Conservation (phyloP, 2,329 filamentous ascomycete genomes). For the Talaromyces sp. region DNA sequence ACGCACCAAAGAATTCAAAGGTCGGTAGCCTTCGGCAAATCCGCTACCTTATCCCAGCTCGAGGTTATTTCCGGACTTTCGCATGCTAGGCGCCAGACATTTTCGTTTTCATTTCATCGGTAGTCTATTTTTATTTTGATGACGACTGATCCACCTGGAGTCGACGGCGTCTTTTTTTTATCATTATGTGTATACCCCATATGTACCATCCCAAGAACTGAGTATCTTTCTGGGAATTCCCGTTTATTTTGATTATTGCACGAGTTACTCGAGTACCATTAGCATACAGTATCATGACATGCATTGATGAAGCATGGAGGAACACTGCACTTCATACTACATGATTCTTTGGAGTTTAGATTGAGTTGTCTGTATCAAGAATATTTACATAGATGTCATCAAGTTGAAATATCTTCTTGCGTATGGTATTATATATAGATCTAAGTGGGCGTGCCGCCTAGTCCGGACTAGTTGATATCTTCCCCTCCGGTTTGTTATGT, state of each 20-base stretch:
- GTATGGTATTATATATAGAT: no score
- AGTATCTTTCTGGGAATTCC: not conserved
- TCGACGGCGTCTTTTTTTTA: not conserved
- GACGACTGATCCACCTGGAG: not conserved
- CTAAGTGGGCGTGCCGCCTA: no score
- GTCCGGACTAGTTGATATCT: no score
- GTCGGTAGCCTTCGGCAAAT: slow-evolving; percentile 6
- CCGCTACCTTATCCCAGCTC: not conserved
- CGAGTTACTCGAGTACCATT: not conserved
- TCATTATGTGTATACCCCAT: slow-evolving; percentile 8
- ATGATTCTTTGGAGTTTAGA: not conserved
- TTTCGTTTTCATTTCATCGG: not conserved
- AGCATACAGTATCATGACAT: slow-evolving; percentile 11
- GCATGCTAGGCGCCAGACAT: not conserved
- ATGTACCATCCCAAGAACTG: not conserved
- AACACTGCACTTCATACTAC: not conserved
- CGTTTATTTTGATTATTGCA: not conserved
- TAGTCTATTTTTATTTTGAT: slow-evolving; percentile 1
- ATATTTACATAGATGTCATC: not conserved
- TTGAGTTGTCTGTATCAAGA: not conserved
- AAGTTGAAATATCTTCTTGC: no score
- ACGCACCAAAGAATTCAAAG: slow-evolving; percentile 14
- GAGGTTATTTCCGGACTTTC: not conserved
- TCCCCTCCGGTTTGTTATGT: no score
- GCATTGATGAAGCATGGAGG: not conserved